Conservation (phyloP, 495 filamentous ascomycete genomes). For the Chaetomidium leptoderma region DNA sequence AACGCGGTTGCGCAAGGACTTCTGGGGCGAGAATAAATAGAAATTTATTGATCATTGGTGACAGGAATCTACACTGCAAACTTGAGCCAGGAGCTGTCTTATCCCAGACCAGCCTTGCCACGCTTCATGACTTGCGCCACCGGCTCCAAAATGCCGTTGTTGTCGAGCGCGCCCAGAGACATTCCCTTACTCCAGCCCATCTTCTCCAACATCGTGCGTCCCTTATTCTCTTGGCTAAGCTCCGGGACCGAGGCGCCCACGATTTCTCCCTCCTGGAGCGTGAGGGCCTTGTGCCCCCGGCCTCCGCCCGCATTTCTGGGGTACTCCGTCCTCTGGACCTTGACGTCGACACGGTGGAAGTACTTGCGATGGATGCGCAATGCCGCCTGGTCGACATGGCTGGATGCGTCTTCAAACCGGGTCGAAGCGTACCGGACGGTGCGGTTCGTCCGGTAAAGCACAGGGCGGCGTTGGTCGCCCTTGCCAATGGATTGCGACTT, state of each 20-base stretch:
- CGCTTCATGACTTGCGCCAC: conserved; percentile 86
- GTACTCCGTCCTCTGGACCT: conserved; percentile 32
- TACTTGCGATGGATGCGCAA: conserved; percentile 41
- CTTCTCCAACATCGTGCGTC: conserved; percentile 86
- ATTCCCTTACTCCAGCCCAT: conserved; percentile 95
- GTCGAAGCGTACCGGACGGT: conserved; percentile 53
- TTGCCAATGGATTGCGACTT: conserved; percentile 81
- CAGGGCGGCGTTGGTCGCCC: conserved; percentile 67
- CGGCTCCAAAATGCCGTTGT: conserved; percentile 83
- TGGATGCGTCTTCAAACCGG: conserved; percentile 32
- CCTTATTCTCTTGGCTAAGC: conserved; percentile 76
- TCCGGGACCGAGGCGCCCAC: conserved; percentile 83
- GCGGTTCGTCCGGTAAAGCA: conserved; percentile 66
- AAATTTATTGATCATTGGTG: conserved; percentile 3
- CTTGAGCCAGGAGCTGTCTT: conserved; percentile 27
- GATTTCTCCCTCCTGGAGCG: conserved; percentile 80
- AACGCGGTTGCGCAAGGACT: too few species aligned
- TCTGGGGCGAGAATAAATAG: too few species aligned
- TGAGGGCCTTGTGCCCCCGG: conserved; percentile 39
- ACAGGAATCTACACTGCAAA: background rate
- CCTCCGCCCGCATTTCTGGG: conserved; percentile 20
- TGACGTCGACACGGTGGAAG: conserved; percentile 46
- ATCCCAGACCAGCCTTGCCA: conserved; percentile 77
- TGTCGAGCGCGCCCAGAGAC: conserved; percentile 74
- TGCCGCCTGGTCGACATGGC: conserved; percentile 39